phyloP scores from a whole-genome alignment of 2,329 filamentous ascomycete species.

The Penicillium sp. region DNA sequence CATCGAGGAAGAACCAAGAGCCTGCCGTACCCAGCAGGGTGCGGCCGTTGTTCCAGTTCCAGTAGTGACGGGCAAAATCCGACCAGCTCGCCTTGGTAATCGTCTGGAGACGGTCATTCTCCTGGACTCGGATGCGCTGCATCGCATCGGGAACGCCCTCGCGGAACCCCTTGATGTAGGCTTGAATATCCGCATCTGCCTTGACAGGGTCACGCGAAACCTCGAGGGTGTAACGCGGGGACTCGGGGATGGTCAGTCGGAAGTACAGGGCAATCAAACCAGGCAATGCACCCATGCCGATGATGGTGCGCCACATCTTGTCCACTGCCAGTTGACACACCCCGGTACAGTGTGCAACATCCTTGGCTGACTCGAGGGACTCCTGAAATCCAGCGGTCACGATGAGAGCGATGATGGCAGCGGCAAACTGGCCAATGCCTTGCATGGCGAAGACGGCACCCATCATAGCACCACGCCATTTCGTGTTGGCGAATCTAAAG shows the following conservation, averaged over 20 bases:
- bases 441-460: slow-evolving; percentile 86
- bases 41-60: slow-evolving; percentile 71
- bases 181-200: slow-evolving; percentile 71
- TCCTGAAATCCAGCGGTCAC: slow-evolving; percentile 72
- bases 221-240: slow-evolving; percentile 86
- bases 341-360: slow-evolving; percentile 61
- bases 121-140: slow-evolving; percentile 62
- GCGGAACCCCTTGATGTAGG: slow-evolving; percentile 70
- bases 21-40: slow-evolving; percentile 78
- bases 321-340: slow-evolving; percentile 73
- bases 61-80: slow-evolving; percentile 75
- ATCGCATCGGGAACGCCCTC: slow-evolving; percentile 71
- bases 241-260: slow-evolving; percentile 84
- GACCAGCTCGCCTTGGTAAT: slow-evolving; percentile 70
- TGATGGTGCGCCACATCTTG: slow-evolving; percentile 84
- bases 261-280: slow-evolving; percentile 84
- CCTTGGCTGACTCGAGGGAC: slow-evolving; percentile 59
- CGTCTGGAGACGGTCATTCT: slow-evolving; percentile 59
- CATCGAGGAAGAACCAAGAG: slow-evolving; percentile 82
- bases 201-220: slow-evolving; percentile 75
- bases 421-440: slow-evolving; percentile 77
- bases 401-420: slow-evolving; percentile 76
- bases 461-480: slow-evolving; percentile 88
- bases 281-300: slow-evolving; percentile 80
- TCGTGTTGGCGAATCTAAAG: slow-evolving; percentile 75